These are phyloP conservation scores for Diplocarpon rosae DNA, from an alignment of 2,329 filamentous ascomycete genomes.

Conservation along the genomic window DNA sequence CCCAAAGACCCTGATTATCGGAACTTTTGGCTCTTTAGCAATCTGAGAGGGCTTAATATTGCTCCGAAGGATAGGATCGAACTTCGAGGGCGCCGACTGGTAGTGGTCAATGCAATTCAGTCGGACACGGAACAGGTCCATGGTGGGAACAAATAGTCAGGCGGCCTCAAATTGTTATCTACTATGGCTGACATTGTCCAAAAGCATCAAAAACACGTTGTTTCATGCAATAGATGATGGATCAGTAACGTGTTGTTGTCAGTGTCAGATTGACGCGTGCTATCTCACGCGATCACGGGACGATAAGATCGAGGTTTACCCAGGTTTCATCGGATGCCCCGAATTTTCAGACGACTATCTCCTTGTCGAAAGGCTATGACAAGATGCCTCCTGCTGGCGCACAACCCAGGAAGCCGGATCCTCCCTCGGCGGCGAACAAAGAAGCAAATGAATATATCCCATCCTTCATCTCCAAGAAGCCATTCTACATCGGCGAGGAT, in stretches of 20 bases:
- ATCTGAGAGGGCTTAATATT: constrained; percentile 47
- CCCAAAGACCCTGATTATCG: constrained; percentile 83
- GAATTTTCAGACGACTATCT: no score
- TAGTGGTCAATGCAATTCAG: constrained; percentile 96
- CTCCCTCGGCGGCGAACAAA: constrained; percentile 45
- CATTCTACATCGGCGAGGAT: constrained; percentile 80
- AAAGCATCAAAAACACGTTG: not conserved
- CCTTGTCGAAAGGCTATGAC: not conserved
- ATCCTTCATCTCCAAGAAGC: constrained; percentile 93
- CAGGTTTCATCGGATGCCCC: no score
- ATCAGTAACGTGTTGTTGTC: not conserved
- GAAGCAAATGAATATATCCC: constrained; percentile 99
- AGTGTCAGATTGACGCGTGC: not conserved
- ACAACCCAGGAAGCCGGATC: constrained; percentile 26
- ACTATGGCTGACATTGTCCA: constrained; percentile 3
- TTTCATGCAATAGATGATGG: no score
- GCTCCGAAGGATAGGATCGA: constrained; percentile 69
- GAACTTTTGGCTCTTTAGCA: constrained; percentile 60
- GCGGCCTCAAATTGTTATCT: constrained; percentile 1
- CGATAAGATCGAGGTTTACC: not conserved
- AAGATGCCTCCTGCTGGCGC: constrained; percentile 31
- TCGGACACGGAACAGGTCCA: constrained; percentile 78
- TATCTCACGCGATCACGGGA: constrained; percentile 3
- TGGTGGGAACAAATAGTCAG: constrained; percentile 21
- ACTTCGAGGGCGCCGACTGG: constrained; percentile 64